These are phyloP conservation scores for Zygnema cylindricum DNA, from an alignment of 139 green algal species.

Conservation along the genomic window DNA sequence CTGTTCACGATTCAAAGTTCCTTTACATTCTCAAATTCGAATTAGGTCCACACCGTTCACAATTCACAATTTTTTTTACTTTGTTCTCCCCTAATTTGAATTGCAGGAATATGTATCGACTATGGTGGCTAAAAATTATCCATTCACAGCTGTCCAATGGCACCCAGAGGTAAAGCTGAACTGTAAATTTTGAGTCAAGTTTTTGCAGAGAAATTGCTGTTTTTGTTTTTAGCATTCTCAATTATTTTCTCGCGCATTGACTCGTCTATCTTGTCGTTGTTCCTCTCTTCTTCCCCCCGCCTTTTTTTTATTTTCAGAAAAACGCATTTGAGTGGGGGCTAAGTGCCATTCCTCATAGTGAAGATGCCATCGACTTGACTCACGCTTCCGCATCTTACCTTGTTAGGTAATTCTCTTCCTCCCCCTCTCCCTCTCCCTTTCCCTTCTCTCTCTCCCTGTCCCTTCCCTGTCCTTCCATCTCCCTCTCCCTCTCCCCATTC, in stretches of 20 bases:
- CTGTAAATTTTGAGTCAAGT: too few species aligned
- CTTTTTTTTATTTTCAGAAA: too few species aligned
- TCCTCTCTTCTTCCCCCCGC: too few species aligned
- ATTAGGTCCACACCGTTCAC: too few species aligned
- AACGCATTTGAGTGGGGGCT: conserved; percentile 25
- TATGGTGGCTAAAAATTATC: conserved; percentile 34
- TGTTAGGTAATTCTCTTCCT: background rate
- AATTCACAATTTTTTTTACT: too few species aligned
- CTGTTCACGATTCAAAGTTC: too few species aligned
- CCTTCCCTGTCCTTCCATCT: background rate
- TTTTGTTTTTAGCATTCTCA: too few species aligned
- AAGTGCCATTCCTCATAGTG: background rate
- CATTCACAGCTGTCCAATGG: conserved; percentile 59
- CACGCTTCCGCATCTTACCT: conserved; percentile 13
- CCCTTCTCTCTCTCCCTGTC: background rate
- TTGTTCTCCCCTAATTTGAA: too few species aligned
- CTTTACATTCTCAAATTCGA: too few species aligned
- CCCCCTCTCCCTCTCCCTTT: background rate
- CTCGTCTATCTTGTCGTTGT: background rate
- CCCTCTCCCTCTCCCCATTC: background rate
- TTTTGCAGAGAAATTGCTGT: too few species aligned
- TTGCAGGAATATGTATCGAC: conserved; percentile 40
- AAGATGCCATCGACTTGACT: conserved; percentile 15
- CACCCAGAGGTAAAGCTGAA: too few species aligned
- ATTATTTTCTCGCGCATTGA: too few species aligned